Evolutionary conservation across 1,139 yeast genomes (phyloP), one percentile per base, ranked within the genome.

Genomic region (Suhomyces terraborum): DNA sequence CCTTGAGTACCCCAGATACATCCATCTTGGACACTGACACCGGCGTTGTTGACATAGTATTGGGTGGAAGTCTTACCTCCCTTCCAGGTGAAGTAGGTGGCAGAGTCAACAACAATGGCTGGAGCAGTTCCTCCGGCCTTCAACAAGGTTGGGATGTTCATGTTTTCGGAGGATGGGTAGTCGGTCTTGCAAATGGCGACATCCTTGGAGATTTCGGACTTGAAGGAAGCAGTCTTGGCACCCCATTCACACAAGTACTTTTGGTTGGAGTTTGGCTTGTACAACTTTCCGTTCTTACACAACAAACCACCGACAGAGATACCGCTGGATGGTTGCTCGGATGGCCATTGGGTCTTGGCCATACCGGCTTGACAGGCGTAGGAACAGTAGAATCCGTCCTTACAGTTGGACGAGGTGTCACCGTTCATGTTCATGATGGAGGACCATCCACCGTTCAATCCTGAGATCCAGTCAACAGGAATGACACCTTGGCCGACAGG

Each of bases 271-370:
- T 81, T 82, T 41, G 88, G 65, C 67, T 75, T 80, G 80, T 84
- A 82, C 55, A 85, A 74, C 65, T 73, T 75, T 51, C 93, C 93
- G 58, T 63, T 64, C 59, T 81, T 71, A 75, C 94, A 85, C 54
- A 67, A 64, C 58, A 85, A 74, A 53, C 94, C 94, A 69, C 94
- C 94, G 48, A 84, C 80, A 36, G 93, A 83, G 50, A 82, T 81
- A 69, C 94, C 94, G 60, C 67, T 75, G 35, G 80, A 51, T 44
- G 93, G 93, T 67, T 85, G 94, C 22, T 62, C 52, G 24, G 79
- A 66, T 44, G 94, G 94, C 89, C 89, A 85, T 71, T 85, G 94
- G 45, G 93, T 84, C 74, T 85, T 85, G 55, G 93, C 84, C 93
- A 84, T 84, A 79, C 94, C 94, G 43, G 93, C 79, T 68, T 84